phyloP scores from a whole-genome alignment of 352 stramenopile species.

The Globisporangium canariense region DNA sequence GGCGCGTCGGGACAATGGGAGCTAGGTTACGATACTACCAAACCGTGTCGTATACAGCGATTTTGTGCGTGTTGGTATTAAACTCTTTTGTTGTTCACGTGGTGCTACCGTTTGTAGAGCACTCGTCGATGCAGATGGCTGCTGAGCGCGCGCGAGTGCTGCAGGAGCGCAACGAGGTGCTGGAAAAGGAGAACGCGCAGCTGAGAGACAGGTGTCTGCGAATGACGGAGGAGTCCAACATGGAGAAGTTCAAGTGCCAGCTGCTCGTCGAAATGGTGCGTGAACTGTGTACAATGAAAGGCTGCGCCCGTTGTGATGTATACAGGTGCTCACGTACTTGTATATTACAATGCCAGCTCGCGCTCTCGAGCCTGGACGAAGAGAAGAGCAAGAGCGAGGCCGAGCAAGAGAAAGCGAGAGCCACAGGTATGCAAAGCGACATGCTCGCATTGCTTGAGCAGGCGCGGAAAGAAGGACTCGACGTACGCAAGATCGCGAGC shows the following conservation, averaged over 20 bases:
- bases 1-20: slow-evolving; percentile 50
- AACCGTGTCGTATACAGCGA: no score
- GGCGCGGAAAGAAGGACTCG: slow-evolving; percentile 58
- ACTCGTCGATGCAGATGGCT: slow-evolving; percentile 47
- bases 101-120: slow-evolving; percentile 30
- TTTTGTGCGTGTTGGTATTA: no score
- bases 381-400: slow-evolving; percentile 58
- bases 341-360: slow-evolving; percentile 37
- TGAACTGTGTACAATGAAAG: not conserved
- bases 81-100: not conserved
- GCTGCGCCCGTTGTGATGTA: not conserved
- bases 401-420: slow-evolving; percentile 58
- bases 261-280: slow-evolving; percentile 83
- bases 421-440: slow-evolving; percentile 56
- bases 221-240: slow-evolving; percentile 77
- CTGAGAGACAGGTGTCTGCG: slow-evolving; percentile 55
- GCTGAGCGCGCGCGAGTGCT: slow-evolving; percentile 31
- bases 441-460: slow-evolving; percentile 69
- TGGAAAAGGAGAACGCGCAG: slow-evolving; percentile 62
- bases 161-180: slow-evolving; percentile 34
- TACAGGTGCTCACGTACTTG: not conserved
- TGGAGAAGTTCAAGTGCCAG: slow-evolving; percentile 88
- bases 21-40: slow-evolving; percentile 33
- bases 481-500: slow-evolving; percentile 52
- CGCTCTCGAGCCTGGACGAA: slow-evolving; percentile 78